Evolutionary conservation across 768 basidiomycete species (phyloP), one percentile per base, ranked within the genome.

Genomic region (Boletus coccyginus): DNA sequence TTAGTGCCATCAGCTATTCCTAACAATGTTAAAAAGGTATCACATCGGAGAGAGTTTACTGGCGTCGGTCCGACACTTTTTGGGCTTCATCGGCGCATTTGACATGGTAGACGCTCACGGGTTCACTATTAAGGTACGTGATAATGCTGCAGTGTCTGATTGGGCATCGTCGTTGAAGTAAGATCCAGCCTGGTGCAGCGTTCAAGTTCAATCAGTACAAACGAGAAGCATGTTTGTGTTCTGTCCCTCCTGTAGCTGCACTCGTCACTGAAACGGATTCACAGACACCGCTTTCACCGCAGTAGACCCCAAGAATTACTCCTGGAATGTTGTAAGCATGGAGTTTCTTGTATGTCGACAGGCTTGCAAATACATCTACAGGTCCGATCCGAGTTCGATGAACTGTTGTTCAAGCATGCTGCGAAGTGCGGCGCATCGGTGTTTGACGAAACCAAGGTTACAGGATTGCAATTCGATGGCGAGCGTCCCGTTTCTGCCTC

Each of bases 21-120:
- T 52, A 21, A 57, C 7, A 5, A 27, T 7, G 3, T 33, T 21
- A n/a, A 33, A 48, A 38, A 57, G 61, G 21, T 62, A 61, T 40
- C 61, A 61, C 52, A 61, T 62, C 2, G 59, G 61, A 33, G 61
- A 62, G 41, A 61, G 55, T 14, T 16, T 61, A 10, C 42, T 62
- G 6, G 36, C 59, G 5, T 62, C 59, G 2, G 55, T 43, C 1
- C 55, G 53, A 2, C 50, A 46, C 10, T 62, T 61, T 36, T 39
- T 57, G 42, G 46, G 17, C 24, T 61, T 62, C 11, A 44, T 61
- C 1, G 61, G 21, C 1, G 59, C 56, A 11, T 59, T 61, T 13
- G 55, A 57, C 7, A 19, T 12, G 5, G 40, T 62, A 14, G 43
- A 42, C 16, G 47, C 43, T 31, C 38, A 62, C 16, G 55, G 53